Conservation (phyloP, 768 basidiomycete genomes). For the Boletus tylopilopsis region DNA sequence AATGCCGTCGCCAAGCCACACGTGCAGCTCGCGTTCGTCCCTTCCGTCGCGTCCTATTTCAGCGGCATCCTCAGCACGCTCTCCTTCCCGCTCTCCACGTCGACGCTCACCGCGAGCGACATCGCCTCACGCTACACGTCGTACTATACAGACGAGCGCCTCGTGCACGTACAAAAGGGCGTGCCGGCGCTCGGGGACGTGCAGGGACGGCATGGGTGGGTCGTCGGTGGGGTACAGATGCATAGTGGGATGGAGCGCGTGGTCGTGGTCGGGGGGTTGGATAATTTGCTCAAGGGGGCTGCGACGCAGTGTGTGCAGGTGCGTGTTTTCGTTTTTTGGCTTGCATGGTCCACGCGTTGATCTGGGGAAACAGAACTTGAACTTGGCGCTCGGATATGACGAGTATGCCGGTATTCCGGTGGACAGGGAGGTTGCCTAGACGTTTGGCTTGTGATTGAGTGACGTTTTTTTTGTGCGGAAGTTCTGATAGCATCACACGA, state of each 20-base stretch:
- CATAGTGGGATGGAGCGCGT: conserved; percentile 86
- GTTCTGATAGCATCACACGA: not conserved
- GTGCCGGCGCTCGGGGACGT: conserved; percentile 76
- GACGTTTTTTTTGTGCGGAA: no score
- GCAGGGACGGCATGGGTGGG: conserved; percentile 83
- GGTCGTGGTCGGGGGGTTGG: conserved; percentile 93
- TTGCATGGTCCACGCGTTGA: not conserved
- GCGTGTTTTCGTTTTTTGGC: conserved; percentile 22
- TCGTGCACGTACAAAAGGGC: conserved; percentile 63
- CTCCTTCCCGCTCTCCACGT: conserved; percentile 70
- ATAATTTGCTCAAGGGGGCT: conserved; percentile 96
- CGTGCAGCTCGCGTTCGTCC: conserved; percentile 78
- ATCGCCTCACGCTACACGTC: conserved; percentile 71
- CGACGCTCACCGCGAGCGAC: conserved; percentile 63
- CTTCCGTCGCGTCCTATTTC: conserved; percentile 90
- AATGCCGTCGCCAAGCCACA: conserved; percentile 6
- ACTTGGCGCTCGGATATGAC: conserved; percentile 83
- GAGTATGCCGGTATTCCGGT: conserved; percentile 76
- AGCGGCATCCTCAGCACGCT: conserved; percentile 90
- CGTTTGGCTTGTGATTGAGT: no score
- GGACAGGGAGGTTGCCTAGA: conserved; percentile 9
- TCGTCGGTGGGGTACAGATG: conserved; percentile 90
- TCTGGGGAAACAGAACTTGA: conserved; percentile 64
- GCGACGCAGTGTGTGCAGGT: conserved; percentile 99
- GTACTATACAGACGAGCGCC: conserved; percentile 70